Evolutionary conservation across 2,329 filamentous ascomycete genomes (phyloP).

Genomic region (Magnaporthiopsis poae): DNA sequence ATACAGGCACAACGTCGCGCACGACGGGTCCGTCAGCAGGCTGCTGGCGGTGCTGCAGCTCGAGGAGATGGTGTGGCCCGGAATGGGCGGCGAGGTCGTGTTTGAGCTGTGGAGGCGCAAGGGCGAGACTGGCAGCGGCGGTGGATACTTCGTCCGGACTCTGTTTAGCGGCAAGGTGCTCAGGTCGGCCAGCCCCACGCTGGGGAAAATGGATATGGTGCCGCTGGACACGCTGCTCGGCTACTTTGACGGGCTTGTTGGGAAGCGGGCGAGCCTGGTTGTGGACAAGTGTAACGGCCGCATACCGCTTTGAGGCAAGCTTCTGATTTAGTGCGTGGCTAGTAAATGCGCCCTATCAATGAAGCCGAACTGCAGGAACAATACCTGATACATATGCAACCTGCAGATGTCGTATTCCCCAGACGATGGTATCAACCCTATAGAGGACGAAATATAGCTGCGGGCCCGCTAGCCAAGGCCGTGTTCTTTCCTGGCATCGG

Average conservation of each 20-base stretch:
- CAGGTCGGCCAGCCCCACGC: constrained; percentile 54
- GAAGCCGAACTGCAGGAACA: too few species aligned
- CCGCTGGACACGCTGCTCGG: constrained; percentile 52
- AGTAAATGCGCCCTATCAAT: too few species aligned
- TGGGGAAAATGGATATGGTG: constrained; percentile 65
- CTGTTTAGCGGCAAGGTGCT: constrained; percentile 61
- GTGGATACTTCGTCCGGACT: constrained; percentile 49
- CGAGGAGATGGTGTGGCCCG: constrained; percentile 72
- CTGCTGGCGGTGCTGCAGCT: constrained; percentile 62
- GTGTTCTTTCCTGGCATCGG: constrained; percentile 48
- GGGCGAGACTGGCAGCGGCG: background rate
- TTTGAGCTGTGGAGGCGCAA: constrained; percentile 59
- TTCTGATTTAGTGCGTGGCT: too few species aligned
- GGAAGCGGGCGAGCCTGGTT: constrained; percentile 33
- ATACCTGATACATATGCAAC: too few species aligned
- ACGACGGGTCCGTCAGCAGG: constrained; percentile 63
- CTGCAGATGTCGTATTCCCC: background rate
- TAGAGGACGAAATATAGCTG: background rate
- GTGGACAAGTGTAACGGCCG: constrained; percentile 13
- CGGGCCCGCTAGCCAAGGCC: constrained; percentile 7
- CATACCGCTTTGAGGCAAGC: background rate
- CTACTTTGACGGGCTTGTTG: constrained; percentile 65
- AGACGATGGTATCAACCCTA: background rate
- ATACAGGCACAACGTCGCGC: constrained; percentile 70
- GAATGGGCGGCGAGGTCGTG: constrained; percentile 70